phyloP scores from a whole-genome alignment of 768 basidiomycete genomes.

The Pulveroboletus sp. region DNA sequence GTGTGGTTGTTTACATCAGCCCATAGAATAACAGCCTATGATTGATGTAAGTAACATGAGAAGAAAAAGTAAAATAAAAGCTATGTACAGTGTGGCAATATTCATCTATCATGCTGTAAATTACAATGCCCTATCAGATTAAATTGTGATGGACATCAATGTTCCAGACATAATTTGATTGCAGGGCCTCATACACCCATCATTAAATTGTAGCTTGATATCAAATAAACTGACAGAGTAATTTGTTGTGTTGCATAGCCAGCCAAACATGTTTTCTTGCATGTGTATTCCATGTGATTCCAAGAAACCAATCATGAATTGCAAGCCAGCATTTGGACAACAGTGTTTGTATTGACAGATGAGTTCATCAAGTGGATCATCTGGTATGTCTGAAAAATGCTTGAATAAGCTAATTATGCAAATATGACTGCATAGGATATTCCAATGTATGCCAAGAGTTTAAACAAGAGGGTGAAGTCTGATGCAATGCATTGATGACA shows the following conservation, averaged over 20 bases:
- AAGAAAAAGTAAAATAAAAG: background rate
- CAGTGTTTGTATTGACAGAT: constrained; percentile 10
- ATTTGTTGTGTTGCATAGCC: constrained; percentile 9
- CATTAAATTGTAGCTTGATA: background rate
- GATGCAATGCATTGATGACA: background rate
- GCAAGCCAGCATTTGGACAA: constrained; percentile 15
- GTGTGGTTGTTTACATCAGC: constrained; percentile 27
- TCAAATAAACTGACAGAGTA: background rate
- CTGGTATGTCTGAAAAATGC: constrained; percentile 11
- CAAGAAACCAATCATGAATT: constrained; percentile 16
- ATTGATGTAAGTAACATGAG: background rate
- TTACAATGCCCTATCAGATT: constrained; percentile 22
- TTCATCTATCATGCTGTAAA: constrained; percentile 29
- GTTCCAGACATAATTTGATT: constrained; percentile 23
- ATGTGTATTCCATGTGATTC: constrained; percentile 9
- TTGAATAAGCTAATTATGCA: constrained; percentile 3
- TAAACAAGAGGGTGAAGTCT: background rate
- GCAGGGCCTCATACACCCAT: constrained; percentile 1
- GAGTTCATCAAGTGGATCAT: constrained; percentile 17
- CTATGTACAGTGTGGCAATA: constrained; percentile 28
- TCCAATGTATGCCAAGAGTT: constrained; percentile 11
- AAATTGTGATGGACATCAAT: constrained; percentile 26
- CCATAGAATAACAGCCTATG: constrained; percentile 19
- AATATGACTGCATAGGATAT: constrained; percentile 14
- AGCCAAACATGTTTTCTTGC: constrained; percentile 9